Percentiles rank a stretch among this genome's conserved stretches.
These are phyloP conservation scores for Corrigiola litoralis DNA, from an alignment of 179 eudicot genomes.

Conservation along the genomic window DNA sequence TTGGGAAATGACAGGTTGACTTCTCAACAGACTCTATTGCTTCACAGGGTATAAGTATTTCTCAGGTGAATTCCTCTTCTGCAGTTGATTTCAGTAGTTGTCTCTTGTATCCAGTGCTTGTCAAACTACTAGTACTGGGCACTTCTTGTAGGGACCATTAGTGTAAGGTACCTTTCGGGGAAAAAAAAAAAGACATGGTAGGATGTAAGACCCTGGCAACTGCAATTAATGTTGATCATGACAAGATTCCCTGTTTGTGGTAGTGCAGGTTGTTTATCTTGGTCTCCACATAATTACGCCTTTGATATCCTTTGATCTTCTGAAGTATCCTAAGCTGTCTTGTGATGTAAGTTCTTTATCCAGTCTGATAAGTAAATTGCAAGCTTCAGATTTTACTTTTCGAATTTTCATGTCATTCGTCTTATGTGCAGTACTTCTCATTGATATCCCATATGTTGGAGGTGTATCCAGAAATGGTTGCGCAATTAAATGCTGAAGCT, in stretches of 20 bases:
- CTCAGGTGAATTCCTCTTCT: constrained; percentile 49
- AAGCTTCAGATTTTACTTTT: neutral
- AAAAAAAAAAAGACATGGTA: too few relatives aligned
- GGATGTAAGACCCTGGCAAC: neutral
- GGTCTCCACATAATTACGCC: constrained; percentile 97
- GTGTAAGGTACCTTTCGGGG: too few relatives aligned
- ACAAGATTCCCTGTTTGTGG: constrained; percentile 10
- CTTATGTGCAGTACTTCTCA: constrained; percentile 65
- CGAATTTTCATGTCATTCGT: constrained; percentile 11
- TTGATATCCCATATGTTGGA: constrained; percentile 94
- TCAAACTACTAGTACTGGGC: neutral
- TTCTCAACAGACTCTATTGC: constrained; percentile 71
- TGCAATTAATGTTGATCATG: neutral
- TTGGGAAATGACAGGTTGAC: constrained; percentile 55
- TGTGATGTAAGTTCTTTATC: constrained; percentile 56
- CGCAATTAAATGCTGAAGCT: constrained; percentile 67
- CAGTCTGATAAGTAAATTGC: neutral
- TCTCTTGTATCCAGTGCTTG: neutral
- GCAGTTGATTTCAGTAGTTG: neutral
- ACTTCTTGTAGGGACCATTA: neutral
- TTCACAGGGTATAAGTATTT: constrained; percentile 65
- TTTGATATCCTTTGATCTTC: constrained; percentile 68
- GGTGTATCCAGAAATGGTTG: constrained; percentile 91
- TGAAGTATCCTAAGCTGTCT: constrained; percentile 93
- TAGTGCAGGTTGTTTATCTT: constrained; percentile 73